phyloP scores from a whole-genome alignment of 768 basidiomycete genomes.

The Agrocybe praecox region DNA sequence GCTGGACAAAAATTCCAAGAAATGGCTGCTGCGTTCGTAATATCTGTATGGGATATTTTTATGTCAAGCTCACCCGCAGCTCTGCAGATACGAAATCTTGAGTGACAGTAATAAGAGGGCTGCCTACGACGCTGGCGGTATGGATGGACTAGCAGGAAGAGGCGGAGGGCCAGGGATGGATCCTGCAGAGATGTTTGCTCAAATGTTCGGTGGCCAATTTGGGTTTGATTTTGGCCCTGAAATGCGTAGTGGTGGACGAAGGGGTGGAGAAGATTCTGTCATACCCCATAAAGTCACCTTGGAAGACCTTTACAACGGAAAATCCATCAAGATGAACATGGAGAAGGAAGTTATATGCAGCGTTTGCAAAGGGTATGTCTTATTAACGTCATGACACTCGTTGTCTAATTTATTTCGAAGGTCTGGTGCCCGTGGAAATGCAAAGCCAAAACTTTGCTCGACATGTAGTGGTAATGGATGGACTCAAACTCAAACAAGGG shows the following conservation, averaged over 20 bases:
- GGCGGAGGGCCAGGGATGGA: constrained; percentile 55
- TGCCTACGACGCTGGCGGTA: constrained; percentile 73
- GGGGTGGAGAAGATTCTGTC: constrained; percentile 71
- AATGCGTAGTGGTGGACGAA: constrained; percentile 38
- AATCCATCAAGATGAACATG: constrained; percentile 85
- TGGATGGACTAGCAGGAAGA: constrained; percentile 62
- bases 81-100: constrained; percentile 77
- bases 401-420: constrained; percentile 36
- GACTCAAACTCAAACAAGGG: constrained; percentile 62
- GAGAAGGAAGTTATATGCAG: constrained; percentile 83
- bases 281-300: constrained; percentile 85
- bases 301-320: constrained; percentile 93
- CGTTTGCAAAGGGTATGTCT: constrained; percentile 74
- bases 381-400: not conserved
- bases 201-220: constrained; percentile 67
- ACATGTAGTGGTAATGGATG: constrained; percentile 87
- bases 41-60: not conserved
- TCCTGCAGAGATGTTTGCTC: constrained; percentile 70
- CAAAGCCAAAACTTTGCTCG: constrained; percentile 83
- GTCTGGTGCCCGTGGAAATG: constrained; percentile 78
- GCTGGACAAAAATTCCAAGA: constrained; percentile 87
- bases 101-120: constrained; percentile 69
- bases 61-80: constrained; percentile 5
- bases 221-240: constrained; percentile 70
- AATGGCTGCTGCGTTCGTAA: constrained; percentile 81